Base-by-base conservation (phyloP, 2,329 filamentous ascomycete species). In the Aspergillus sp. region DNA sequence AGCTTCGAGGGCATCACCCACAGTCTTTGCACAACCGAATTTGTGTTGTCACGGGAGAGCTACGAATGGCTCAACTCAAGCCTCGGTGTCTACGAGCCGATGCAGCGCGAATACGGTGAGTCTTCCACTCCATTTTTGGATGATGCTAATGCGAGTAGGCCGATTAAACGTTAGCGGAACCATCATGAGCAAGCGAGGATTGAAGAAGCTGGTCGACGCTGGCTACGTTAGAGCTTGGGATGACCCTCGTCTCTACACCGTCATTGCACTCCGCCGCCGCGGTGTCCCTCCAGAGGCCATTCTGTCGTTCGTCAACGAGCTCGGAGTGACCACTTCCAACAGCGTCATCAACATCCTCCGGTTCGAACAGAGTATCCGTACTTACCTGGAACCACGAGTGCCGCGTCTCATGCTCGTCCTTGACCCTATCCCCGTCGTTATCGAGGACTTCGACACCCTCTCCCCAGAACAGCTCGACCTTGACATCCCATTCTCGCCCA, bases 1-100 rank as follows among this genome's bases (percentile, higher is more conserved):
- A 93, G 90, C 65, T 91, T 96, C 63, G 95, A 99, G 75, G 84
- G 85, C 17, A 96, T 98, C 68, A 93, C 93, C 0, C 93, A 97
- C 78, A 93, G 89, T 13, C 81, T 98, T 19, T 98, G 93, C 73
- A 98, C 95, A 0, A 93, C 90, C 2, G 95, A 98, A 73, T 97
- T 98, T 68, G 86, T 93, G 64, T 85, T 90, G 51, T 89, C 90
- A 19, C 82, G 93, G 58, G 87, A 90, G 47, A 95, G 90, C 40
- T 99, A 98, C 70, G 93, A 98, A 70, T 98, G 86, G 86, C 80
- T 98, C 34, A 90, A 95, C 73, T 87, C 91, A 74, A 84, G 86
- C 11, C 81, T 96, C 13, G 90, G 87, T 37, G 87, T 96, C 56
- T 96, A 96, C 75, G 85, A 91, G 68, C 92, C 93, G 1, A 96